A percentile compares a stretch with the other conserved stretches of the same genome.
Conservation (phyloP, 208 protist species). For the Wallacemonas sp. region DNA sequence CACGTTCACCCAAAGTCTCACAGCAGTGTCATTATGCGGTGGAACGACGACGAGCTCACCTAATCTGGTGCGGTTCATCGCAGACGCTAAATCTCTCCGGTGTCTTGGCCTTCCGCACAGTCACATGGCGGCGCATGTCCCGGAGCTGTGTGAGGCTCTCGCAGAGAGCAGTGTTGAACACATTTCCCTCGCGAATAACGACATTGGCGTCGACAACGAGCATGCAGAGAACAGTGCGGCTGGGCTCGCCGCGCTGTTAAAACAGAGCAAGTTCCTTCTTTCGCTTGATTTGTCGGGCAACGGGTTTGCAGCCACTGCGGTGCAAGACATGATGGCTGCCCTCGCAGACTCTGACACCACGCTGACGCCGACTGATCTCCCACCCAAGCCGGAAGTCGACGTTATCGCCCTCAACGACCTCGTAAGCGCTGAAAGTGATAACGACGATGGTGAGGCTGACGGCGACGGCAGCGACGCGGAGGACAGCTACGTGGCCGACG, state of each 20-base stretch:
- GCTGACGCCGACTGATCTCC: constrained; percentile 46
- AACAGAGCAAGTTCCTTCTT: constrained; percentile 75
- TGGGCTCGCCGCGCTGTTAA: constrained; percentile 45
- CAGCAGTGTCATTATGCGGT: not conserved
- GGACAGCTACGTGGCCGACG: too few species aligned
- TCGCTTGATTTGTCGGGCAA: constrained; percentile 59
- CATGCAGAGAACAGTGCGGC: constrained; percentile 24
- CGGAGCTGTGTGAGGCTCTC: constrained; percentile 17
- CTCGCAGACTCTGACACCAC: constrained; percentile 57
- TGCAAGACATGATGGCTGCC: constrained; percentile 35
- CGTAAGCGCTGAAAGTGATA: not conserved
- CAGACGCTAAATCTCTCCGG: not conserved
- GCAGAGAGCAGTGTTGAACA: constrained; percentile 17
- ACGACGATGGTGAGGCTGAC: constrained; percentile 8
- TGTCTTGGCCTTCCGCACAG: constrained; percentile 1
- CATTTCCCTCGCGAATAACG: constrained; percentile 52
- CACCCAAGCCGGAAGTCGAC: constrained; percentile 18
- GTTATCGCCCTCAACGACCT: constrained; percentile 14
- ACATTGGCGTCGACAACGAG: constrained; percentile 37
- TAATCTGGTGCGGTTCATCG: not conserved
- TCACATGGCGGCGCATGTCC: not conserved
- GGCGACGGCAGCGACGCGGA: constrained; percentile 7
- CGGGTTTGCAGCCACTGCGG: constrained; percentile 30
- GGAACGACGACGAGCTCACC: not conserved
- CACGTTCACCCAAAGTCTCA: not conserved